Base-by-base conservation (phyloP, 352 stramenopile genomes). In the Globisporangium barbulae region DNA sequence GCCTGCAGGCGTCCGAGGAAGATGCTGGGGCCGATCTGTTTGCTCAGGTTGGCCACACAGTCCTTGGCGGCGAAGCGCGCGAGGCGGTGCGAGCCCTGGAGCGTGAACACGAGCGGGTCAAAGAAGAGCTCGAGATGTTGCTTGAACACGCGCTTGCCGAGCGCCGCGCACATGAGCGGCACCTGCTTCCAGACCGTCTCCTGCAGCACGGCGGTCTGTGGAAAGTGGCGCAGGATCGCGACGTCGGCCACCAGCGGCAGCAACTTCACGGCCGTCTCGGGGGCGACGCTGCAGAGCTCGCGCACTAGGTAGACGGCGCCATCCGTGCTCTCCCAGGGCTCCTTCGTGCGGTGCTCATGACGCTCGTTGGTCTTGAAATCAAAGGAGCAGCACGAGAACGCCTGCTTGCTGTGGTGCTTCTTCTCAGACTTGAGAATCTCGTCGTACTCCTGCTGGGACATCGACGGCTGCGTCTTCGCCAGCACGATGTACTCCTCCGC, bases 241-340 rank as follows among this genome's bases (percentile, higher is more conserved):
- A 89, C 74, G 44, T 94, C 84, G 3, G 83, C 88, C 31, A 93
- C 71, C 5, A 71, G 61, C 9, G 85, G 78, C 6, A 94, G 75
- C 45, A 78, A 75, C 25, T 62, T 69, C 17, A 91, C 69, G 5
- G 73, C 85, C 3, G 81, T 35, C 1, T 88, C 76, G 5, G 84
- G 83, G 2, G 79, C 75, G 3, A 91, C 79, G 19, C 44, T 49
- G 39, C 86, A 97, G 19, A 98, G 78, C 69, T 99, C 96, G 13
- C 94, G 86, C 33, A 98, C 79, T 65, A 99, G 79, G 71, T 99
- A 99, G 56, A 99, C 86, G 12, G 91, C 97, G 22, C 97, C 97
- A 62, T 99, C 97, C 10, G 91, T 94, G 68, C 97, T 88, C 69
- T 99, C 95, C 97, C 97, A 99, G 6, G 90, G 90, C 69, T 95